Base-by-base conservation (phyloP, 129 eudicot genomes). In the Chrysanthemum seticuspe region DNA sequence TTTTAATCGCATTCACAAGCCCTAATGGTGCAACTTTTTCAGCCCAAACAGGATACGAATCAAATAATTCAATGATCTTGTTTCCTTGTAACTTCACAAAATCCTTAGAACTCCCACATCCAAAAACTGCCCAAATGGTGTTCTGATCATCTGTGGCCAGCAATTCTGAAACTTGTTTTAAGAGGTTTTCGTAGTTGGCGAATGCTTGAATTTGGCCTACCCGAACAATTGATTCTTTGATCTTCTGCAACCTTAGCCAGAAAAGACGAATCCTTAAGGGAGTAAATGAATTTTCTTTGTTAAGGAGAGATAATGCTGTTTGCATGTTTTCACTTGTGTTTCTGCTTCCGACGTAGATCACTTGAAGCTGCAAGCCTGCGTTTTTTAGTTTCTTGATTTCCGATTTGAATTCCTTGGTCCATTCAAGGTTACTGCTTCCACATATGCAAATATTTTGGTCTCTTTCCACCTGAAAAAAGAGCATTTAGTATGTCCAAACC, bases 211-310 rank as follows among this genome's bases (percentile, higher is more conserved):
- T 53, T 54, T 68, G 62, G n/a, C 79, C 78, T 14, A 59, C 70
- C 2, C 63, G 76, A 40, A 66, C 58, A 31, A 82, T 67, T 51
- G 87, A 84, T 19, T 77, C 79, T 78, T 56, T 88, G 57, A 89
- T 83, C 49, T 79, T 77, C 85, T 87, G 87, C 75, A 89, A 48
- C 54, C 97, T 80, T 63, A 67, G 75, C 98, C 98, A 92, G 68
- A 92, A 85, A 18, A 83, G 65, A 5, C 72, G 44, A 23, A 83
- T 72, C 57, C 78, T 82, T 40, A 66, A 61, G 65, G 76, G 68
- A 71, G 74, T 72, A 15, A 87, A 83, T 11, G 82, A 74, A 57
- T 23, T 52, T 71, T 80, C 89, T 81, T 78, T 61, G 60, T 83
- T 67, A 55, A 85, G 73, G 29, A 61, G 52, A 63, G 79, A 67